These are phyloP conservation scores for Phytophthora pisi DNA, from an alignment of 352 stramenopile genomes.

Conservation along the genomic window DNA sequence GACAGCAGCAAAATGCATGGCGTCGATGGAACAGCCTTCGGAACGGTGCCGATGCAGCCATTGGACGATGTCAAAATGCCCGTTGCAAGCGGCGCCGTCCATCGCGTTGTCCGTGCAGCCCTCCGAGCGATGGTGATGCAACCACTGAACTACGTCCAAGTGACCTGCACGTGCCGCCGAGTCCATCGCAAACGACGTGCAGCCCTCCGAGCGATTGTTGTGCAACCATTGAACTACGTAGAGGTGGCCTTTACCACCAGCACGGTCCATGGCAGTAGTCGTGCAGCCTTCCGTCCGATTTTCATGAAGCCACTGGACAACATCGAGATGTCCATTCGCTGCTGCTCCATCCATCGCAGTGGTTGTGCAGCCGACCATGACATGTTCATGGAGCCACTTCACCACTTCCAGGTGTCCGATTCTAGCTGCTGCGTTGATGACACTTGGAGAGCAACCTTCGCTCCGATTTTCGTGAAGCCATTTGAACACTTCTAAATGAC, in stretches of 20 bases:
- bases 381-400: conserved; percentile 39
- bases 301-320: conserved; percentile 32
- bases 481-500: conserved; percentile 35
- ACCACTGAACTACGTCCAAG: conserved; percentile 27
- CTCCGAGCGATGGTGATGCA: conserved; percentile 17
- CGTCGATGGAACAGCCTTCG: conserved; percentile 33
- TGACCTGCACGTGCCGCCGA: conserved; percentile 19
- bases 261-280: conserved; percentile 39
- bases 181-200: conserved; percentile 33
- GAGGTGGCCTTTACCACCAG: conserved; percentile 40
- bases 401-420: conserved; percentile 40
- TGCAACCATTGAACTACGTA: conserved; percentile 44
- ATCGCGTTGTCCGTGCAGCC: conserved; percentile 25
- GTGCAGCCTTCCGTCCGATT: conserved; percentile 28
- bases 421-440: conserved; percentile 39
- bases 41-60: conserved; percentile 31
- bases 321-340: conserved; percentile 26
- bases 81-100: conserved; percentile 25
- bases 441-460: conserved; percentile 38
- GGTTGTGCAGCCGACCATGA: conserved; percentile 20
- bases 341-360: conserved; percentile 31
- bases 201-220: conserved; percentile 23
- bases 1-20: conserved; percentile 41
- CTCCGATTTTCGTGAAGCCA: conserved; percentile 38
- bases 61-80: conserved; percentile 13